A percentile compares a stretch with the other conserved stretches of the same genome.
Evolutionary conservation across 345 rosid species (phyloP).

Genomic region (Kandelia obovata): DNA sequence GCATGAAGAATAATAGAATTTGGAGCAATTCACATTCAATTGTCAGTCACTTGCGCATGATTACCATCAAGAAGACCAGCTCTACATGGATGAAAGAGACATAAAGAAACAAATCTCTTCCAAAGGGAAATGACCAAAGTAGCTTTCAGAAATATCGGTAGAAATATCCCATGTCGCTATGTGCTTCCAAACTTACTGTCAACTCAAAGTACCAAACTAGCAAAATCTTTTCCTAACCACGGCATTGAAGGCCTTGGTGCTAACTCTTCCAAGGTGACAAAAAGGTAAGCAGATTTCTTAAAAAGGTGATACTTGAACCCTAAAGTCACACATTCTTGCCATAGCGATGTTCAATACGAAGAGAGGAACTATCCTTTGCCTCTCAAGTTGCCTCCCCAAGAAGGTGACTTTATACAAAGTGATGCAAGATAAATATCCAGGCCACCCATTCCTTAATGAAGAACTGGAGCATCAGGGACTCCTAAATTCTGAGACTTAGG

Average conservation of each 20-base stretch:
- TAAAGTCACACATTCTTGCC: no score
- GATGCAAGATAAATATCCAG: no score
- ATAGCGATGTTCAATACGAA: no score
- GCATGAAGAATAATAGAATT: background rate
- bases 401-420: no score
- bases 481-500: background rate
- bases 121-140: background rate
- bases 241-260: background rate
- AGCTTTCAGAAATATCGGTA: background rate
- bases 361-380: no score
- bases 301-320: background rate
- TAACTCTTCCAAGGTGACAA: background rate
- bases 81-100: no score
- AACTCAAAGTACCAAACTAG: no score
- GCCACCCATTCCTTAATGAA: no score
- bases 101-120: background rate
- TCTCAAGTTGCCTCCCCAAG: no score
- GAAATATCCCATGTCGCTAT: background rate
- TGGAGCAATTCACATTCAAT: background rate
- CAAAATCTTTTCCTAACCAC: background rate
- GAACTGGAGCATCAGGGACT: background rate
- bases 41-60: background rate
- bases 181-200: background rate
- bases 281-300: background rate
- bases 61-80: background rate